A percentile compares a stretch with the other conserved stretches of the same genome.
Evolutionary conservation across 2,329 filamentous ascomycete species (phyloP).

Genomic region (Calonectria hawksworthii): DNA sequence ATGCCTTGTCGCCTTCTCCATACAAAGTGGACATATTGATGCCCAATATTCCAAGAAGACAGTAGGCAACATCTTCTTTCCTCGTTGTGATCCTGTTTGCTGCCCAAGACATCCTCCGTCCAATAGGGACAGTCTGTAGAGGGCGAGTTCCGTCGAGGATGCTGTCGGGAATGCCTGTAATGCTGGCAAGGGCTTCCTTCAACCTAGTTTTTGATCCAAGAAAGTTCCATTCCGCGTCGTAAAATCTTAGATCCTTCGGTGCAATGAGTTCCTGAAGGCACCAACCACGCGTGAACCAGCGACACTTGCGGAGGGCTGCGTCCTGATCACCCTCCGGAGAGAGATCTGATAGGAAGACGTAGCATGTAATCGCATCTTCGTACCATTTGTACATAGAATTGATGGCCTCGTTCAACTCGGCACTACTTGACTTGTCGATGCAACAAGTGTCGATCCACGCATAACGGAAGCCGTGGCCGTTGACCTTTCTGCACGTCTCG

Average conservation of each 20-base stretch:
- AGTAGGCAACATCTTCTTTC: neutral
- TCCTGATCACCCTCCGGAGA: neutral
- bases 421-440: neutral
- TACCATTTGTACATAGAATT: constrained; percentile 10
- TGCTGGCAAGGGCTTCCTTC: neutral
- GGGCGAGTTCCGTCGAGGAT: neutral
- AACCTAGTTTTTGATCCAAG: neutral
- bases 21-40: neutral
- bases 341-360: neutral
- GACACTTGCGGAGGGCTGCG: neutral
- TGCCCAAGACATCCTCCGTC: neutral
- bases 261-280: constrained; percentile 2
- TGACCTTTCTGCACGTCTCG: neutral
- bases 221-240: neutral
- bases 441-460: constrained; percentile 4
- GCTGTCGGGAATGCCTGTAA: neutral
- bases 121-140: neutral
- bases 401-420: neutral
- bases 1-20: neutral
- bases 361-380: neutral
- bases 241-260: neutral
- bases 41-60: neutral
- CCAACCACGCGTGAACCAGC: constrained; percentile 1
- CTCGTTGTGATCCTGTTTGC: neutral
- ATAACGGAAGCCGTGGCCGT: neutral